Evolutionary conservation across 164 flowering plant genomes (phyloP).

Genomic region (Saururus chinensis): DNA sequence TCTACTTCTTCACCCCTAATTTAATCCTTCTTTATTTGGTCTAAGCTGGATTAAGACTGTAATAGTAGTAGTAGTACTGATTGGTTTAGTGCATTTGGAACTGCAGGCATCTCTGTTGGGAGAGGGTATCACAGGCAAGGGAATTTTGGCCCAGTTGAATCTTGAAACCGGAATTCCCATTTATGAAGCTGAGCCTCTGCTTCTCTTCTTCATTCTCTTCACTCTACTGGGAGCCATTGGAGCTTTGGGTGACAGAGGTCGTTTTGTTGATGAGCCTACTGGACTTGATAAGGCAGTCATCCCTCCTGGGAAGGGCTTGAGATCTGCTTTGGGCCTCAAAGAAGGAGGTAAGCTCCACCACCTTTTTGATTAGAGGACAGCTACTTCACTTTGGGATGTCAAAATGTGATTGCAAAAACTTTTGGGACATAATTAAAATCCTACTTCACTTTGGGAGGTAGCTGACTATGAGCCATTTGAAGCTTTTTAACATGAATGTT

Average conservation of each 20-base stretch:
- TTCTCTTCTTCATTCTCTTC: conserved; percentile 92
- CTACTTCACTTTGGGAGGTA: no score
- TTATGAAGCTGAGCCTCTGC: conserved; percentile 94
- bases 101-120: conserved; percentile 91
- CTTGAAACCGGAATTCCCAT: conserved; percentile 94
- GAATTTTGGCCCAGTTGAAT: conserved; percentile 80
- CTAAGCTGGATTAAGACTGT: not conserved
- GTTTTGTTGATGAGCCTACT: conserved; percentile 76
- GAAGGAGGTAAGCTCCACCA: conserved; percentile 56
- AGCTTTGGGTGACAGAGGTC: conserved; percentile 87
- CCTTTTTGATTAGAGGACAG: not conserved
- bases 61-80: not conserved
- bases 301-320: conserved; percentile 68
- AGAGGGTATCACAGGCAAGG: conserved; percentile 91
- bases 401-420: not conserved
- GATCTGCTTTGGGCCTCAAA: conserved; percentile 62
- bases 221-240: conserved; percentile 95
- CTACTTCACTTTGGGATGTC: not conserved
- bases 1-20: not conserved
- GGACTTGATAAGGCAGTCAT: conserved; percentile 72
- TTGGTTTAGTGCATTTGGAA: not conserved
- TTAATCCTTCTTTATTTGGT: not conserved
- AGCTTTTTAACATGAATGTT: not conserved
- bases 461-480: not conserved
- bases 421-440: not conserved